Percentiles rank a stretch among this genome's conserved stretches.
Conservation (phyloP, 2,329 filamentous ascomycete species). For the Bipolaris zeicola region DNA sequence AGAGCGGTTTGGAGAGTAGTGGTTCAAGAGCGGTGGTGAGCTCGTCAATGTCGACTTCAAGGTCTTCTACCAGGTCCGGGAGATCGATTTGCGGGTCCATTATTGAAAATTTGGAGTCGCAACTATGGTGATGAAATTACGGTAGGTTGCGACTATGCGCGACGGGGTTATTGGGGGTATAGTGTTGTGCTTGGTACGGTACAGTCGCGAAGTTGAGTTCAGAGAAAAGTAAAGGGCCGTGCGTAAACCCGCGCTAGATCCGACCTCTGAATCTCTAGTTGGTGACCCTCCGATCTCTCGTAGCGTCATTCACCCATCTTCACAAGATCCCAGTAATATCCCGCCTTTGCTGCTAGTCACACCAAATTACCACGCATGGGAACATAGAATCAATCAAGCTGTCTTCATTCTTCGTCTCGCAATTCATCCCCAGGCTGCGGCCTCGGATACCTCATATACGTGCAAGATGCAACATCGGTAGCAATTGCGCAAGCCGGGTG, state of each 20-base stretch:
- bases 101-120: neutral
- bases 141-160: neutral
- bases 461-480: slow-evolving; percentile 51
- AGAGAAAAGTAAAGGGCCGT: slow-evolving; percentile 36
- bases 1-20: slow-evolving; percentile 68
- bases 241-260: slow-evolving; percentile 27
- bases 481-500: slow-evolving; percentile 51
- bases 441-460: slow-evolving; percentile 51
- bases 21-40: slow-evolving; percentile 76
- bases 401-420: slow-evolving; percentile 49
- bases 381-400: slow-evolving; percentile 44
- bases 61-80: slow-evolving; percentile 70
- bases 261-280: slow-evolving; percentile 5
- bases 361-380: slow-evolving; percentile 19
- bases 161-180: neutral
- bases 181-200: neutral
- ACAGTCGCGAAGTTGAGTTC: slow-evolving; percentile 1
- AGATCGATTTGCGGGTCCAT: slow-evolving; percentile 65
- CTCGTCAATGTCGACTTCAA: slow-evolving; percentile 79
- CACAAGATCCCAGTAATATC: neutral
- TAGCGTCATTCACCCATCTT: slow-evolving; percentile 17
- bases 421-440: slow-evolving; percentile 53
- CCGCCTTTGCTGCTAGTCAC: neutral
- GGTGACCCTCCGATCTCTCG: slow-evolving; percentile 2
- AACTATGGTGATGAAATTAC: neutral